Evolutionary conservation across 129 eudicot species (phyloP).

Genomic region (Deinandra increscens): DNA sequence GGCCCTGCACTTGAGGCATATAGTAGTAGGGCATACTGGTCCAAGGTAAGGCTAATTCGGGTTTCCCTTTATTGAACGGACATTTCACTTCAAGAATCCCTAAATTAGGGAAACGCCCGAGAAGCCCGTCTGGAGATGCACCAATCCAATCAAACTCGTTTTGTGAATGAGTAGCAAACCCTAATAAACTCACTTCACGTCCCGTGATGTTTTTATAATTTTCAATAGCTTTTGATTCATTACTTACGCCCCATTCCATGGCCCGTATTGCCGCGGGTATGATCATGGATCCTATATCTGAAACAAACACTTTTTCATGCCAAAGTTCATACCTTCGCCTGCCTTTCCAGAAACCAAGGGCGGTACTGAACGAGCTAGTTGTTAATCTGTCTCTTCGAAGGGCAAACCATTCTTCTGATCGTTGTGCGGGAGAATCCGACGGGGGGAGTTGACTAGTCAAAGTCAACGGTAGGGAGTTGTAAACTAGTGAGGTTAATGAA

Average conservation of each 20-base stretch:
- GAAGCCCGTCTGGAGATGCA: constrained; percentile 95
- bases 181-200: constrained; percentile 70
- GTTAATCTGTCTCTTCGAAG: constrained; percentile 84
- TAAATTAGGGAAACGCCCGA: constrained; percentile 54
- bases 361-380: constrained; percentile 91
- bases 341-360: constrained; percentile 94
- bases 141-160: constrained; percentile 66
- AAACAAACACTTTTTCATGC: constrained; percentile 69
- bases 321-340: constrained; percentile 79
- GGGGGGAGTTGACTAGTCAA: constrained; percentile 44
- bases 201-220: constrained; percentile 75
- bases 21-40: constrained; percentile 78
- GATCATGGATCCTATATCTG: constrained; percentile 24
- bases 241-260: constrained; percentile 89
- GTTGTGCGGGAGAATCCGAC: constrained; percentile 66
- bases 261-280: constrained; percentile 43
- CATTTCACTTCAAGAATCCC: constrained; percentile 95
- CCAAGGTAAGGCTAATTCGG: constrained; percentile 76
- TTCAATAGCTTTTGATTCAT: constrained; percentile 73
- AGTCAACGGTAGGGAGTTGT: constrained; percentile 27
- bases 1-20: constrained; percentile 99
- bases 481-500: constrained; percentile 19
- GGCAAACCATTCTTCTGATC: constrained; percentile 96
- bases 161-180: constrained; percentile 75
- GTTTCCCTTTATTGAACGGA: constrained; percentile 91